These are phyloP conservation scores for Fusarium protoensiforme DNA, from an alignment of 2,329 filamentous ascomycete genomes.

Conservation along the genomic window DNA sequence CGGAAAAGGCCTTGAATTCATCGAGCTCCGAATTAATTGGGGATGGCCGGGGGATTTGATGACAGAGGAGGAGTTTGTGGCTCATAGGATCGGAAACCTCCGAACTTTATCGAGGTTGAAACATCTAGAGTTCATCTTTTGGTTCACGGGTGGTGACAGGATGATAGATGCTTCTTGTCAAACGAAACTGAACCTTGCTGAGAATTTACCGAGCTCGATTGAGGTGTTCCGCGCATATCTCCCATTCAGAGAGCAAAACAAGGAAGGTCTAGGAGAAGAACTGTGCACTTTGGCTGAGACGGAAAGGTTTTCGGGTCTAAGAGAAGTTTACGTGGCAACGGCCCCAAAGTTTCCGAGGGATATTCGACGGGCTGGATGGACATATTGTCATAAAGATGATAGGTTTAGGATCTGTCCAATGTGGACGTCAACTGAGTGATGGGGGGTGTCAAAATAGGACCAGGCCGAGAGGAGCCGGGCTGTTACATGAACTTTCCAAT, in stretches of 20 bases:
- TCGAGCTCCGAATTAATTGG: background rate
- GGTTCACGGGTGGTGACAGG: background rate
- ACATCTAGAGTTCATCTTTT: background rate
- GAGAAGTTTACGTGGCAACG: background rate
- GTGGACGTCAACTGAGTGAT: background rate
- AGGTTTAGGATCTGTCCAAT: background rate
- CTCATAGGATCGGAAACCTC: background rate
- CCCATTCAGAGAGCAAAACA: background rate
- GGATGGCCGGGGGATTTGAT: background rate
- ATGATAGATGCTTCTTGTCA: background rate
- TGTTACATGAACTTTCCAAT: background rate
- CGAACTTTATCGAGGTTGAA: background rate
- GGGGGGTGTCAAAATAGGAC: background rate
- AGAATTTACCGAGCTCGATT: background rate
- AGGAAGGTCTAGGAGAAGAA: background rate
- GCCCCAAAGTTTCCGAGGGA: background rate
- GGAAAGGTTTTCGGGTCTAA: background rate
- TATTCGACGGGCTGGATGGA: background rate
- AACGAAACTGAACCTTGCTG: background rate
- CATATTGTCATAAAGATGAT: background rate
- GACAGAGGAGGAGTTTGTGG: background rate
- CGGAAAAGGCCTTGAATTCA: background rate
- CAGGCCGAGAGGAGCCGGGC: background rate
- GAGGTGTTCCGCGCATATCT: background rate
- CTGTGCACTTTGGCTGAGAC: background rate